Base-by-base conservation (phyloP, 2,329 filamentous ascomycete genomes). In the Trematosphaeria pertusa region DNA sequence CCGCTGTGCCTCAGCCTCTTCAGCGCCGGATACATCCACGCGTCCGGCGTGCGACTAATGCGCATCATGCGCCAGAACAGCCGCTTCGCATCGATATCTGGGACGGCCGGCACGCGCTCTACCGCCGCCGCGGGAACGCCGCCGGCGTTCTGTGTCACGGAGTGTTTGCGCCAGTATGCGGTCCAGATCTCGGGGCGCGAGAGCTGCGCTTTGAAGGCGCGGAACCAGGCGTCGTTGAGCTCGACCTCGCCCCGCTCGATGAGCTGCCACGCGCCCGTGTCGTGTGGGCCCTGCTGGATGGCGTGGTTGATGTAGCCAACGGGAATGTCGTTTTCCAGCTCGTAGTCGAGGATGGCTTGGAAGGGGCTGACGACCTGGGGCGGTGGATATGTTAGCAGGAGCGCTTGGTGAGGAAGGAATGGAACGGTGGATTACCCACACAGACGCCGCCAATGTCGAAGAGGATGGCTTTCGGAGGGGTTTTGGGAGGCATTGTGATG, bases 361-460 rank as follows among this genome's bases (percentile, higher is more conserved):
- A 99, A 92, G 8, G 94, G 94, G 1, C 91, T 97, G 18, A 88
- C 78, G 43, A 97, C 91, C 92, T 96, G 56, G 12, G 10, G 18
- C 15, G 7, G 30, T 20, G 26, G 15, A 36, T 32, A 30, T 51
- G 30, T 28, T 36, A 11, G 47, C 20, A 28, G 14, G 10, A 24
- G 19, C 19, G 37, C 2, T 15, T 38, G 62, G 51, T 18, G n/a
- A 24, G 35, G 33, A 40, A 20, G 17, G 31, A 24, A 37, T 26
- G 32, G 44, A 15, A 14, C n/a, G n/a, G 37, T 15, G 24, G 40
- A 26, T 41, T 50, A 85, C 90, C 80, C 87, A 96, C 93, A 80
- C 91, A 95, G 60, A 99, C 94, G 52, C 94, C 94, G 30, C 94
- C 94, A 59, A 99, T 94, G 73, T 99, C 94, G 71, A 97, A 97